Percentiles rank a stretch among this genome's conserved stretches.
Evolutionary conservation across 2,329 filamentous ascomycete species (phyloP).

Genomic region (Chaetomium strumarium): DNA sequence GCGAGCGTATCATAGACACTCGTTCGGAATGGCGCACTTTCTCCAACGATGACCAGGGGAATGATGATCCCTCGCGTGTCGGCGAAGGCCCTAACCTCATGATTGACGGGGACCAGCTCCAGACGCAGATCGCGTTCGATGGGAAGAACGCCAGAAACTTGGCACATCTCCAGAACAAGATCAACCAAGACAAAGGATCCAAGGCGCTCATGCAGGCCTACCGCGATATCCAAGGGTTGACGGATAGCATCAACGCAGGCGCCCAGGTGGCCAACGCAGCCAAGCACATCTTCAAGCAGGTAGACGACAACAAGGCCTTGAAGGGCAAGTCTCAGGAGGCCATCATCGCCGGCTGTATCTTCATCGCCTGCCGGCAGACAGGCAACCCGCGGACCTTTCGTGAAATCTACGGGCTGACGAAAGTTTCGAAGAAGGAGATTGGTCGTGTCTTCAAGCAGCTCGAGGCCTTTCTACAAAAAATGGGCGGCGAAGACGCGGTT

Average conservation of each 20-base stretch:
- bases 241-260: conserved; percentile 76
- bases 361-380: conserved; percentile 91
- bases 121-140: conserved; percentile 82
- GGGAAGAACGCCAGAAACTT: conserved; percentile 65
- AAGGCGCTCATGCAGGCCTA: conserved; percentile 67
- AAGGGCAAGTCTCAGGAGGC: conserved; percentile 93
- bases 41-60: conserved; percentile 94
- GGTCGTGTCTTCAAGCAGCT: conserved; percentile 91
- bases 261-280: conserved; percentile 80
- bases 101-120: conserved; percentile 81
- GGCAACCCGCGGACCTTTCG: conserved; percentile 83
- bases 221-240: conserved; percentile 81
- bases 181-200: conserved; percentile 29
- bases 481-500: conserved; percentile 55
- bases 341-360: conserved; percentile 93
- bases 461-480: conserved; percentile 75
- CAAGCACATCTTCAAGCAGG: conserved; percentile 92
- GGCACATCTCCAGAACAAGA: conserved; percentile 68
- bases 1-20: conserved; percentile 87
- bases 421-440: conserved; percentile 95
- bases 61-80: conserved; percentile 95
- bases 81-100: conserved; percentile 89
- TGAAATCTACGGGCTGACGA: conserved; percentile 89
- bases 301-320: conserved; percentile 87
- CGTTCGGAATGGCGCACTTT: conserved; percentile 99